These are phyloP conservation scores for Malus sieversii DNA, from an alignment of 306 rosid genomes.

Conservation along the genomic window DNA sequence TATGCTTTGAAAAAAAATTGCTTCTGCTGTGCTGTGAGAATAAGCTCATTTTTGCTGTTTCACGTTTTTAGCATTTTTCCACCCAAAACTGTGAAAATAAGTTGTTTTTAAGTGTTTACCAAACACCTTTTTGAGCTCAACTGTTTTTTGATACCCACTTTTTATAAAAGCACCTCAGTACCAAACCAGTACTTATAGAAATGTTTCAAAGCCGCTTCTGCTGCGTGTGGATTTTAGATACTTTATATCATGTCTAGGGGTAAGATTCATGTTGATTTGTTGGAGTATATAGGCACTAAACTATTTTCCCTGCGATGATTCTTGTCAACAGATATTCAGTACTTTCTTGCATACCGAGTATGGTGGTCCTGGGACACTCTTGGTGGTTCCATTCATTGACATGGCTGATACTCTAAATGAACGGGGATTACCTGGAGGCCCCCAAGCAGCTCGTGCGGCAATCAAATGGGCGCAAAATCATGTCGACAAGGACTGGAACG, in stretches of 20 bases:
- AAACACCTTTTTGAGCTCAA: no score
- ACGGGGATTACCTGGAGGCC: conserved; percentile 76
- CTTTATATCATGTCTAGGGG: neutral
- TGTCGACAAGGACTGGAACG: conserved; percentile 94
- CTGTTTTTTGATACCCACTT: no score
- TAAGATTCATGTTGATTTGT: neutral
- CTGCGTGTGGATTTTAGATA: neutral
- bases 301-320: conserved; percentile 5
- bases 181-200: neutral
- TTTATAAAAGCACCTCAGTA: no score
- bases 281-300: neutral
- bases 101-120: no score
- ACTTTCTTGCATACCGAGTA: conserved; percentile 75
- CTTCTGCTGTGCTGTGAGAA: no score
- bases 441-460: conserved; percentile 79
- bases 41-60: no score
- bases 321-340: conserved; percentile 53
- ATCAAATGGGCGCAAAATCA: conserved; percentile 73
- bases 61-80: no score
- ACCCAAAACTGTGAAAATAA: no score
- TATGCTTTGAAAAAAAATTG: no score
- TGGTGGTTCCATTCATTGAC: conserved; percentile 71
- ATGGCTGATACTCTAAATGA: conserved; percentile 67
- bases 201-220: neutral
- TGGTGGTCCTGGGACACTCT: conserved; percentile 91